Evolutionary conservation across 176 grass and related monocot species (phyloP).

Genomic region (Bothriochloa decipiens): DNA sequence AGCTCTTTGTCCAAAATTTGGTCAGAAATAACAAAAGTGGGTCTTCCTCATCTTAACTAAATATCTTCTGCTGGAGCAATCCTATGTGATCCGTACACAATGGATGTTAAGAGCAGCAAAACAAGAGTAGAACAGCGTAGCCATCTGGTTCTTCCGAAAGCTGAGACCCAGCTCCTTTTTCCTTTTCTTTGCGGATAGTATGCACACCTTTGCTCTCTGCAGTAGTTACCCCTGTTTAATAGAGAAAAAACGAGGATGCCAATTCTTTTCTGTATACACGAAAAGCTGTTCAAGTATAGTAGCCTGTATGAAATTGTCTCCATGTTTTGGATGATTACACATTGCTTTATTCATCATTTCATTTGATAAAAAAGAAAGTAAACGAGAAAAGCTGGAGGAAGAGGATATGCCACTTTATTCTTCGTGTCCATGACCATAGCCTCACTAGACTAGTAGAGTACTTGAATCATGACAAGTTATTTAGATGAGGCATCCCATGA

Average conservation of each 20-base stretch:
- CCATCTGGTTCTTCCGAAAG: constrained; percentile 35
- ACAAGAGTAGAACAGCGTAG: constrained; percentile 2
- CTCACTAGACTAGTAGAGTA: not conserved
- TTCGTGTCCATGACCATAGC: constrained; percentile 22
- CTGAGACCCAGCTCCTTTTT: constrained; percentile 5
- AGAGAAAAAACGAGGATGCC: not conserved
- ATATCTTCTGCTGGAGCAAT: constrained; percentile 7
- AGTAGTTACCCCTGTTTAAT: constrained; percentile 19
- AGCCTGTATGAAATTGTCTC: constrained; percentile 13
- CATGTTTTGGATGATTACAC: not conserved
- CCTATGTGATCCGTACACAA: not conserved
- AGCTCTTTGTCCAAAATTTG: constrained; percentile 92
- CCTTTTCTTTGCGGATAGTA: constrained; percentile 11
- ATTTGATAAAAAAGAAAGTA: constrained; percentile 7
- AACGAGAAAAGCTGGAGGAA: constrained; percentile 15
- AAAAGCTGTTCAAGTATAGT: constrained; percentile 35
- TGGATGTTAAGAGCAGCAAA: constrained; percentile 31
- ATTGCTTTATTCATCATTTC: constrained; percentile 38
- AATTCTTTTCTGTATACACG: constrained; percentile 11
- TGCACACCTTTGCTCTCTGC: constrained; percentile 11
- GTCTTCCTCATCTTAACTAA: constrained; percentile 39
- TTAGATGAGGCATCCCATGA: not conserved
- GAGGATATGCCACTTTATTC: constrained; percentile 17
- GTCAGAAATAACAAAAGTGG: constrained; percentile 54
- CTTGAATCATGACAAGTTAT: constrained; percentile 13